These are phyloP conservation scores for Trichoderma atrobrunneum DNA, from an alignment of 2,329 filamentous ascomycete genomes.

Conservation along the genomic window DNA sequence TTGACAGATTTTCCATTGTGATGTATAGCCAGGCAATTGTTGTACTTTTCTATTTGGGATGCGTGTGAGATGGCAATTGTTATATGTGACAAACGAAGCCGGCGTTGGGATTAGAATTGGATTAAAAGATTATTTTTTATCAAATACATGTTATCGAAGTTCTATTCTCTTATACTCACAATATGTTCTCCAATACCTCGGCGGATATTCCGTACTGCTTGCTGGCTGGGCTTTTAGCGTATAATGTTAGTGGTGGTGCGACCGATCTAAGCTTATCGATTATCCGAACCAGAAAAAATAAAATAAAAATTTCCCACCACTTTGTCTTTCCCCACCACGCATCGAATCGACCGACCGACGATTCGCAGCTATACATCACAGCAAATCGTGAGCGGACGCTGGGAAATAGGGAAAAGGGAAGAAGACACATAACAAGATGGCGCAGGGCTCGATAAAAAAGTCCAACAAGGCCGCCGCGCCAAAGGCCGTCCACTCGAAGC, in stretches of 20 bases:
- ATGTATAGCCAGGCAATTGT: not conserved
- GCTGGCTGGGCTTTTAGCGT: not conserved
- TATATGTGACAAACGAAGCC: not conserved
- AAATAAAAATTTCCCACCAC: not conserved
- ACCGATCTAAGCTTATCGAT: slow-evolving; percentile 2
- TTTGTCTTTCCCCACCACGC: not conserved
- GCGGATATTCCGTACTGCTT: not conserved
- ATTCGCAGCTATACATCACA: not conserved
- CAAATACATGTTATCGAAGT: not conserved
- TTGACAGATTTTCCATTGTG: not conserved
- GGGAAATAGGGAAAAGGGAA: not conserved
- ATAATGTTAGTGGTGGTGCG: not conserved
- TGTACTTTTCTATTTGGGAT: not conserved
- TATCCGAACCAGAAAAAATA: not conserved
- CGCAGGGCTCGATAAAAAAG: slow-evolving; percentile 54
- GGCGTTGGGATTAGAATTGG: slow-evolving; percentile 15
- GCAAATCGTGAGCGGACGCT: not conserved
- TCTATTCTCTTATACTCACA: not conserved
- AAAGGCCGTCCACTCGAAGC: slow-evolving; percentile 42
- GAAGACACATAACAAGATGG: slow-evolving; percentile 41
- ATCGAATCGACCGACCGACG: not conserved
- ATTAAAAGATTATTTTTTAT: not conserved
- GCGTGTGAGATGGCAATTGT: not conserved
- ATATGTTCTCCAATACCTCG: not conserved
- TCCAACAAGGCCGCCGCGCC: slow-evolving; percentile 39